These are phyloP conservation scores for Saccharomycopsis sp. DNA, from an alignment of 805 yeast species.

Conservation along the genomic window DNA sequence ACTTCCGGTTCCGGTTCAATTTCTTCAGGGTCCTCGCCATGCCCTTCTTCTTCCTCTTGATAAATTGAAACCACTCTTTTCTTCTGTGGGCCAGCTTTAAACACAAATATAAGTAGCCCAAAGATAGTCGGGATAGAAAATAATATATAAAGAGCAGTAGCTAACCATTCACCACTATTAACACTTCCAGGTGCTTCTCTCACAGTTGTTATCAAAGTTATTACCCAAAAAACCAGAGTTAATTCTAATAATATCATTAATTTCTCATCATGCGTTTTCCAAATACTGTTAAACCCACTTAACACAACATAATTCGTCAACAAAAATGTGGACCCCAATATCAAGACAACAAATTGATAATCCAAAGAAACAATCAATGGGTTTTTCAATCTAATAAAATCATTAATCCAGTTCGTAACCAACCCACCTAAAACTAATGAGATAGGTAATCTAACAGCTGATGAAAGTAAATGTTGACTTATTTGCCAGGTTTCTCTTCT, in stretches of 20 bases:
- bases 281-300: conserved; percentile 34
- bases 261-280: conserved; percentile 46
- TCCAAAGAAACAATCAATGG: conserved; percentile 47
- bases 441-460: conserved; percentile 51
- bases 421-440: conserved; percentile 42
- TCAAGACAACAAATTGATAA: conserved; percentile 42
- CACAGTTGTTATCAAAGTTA: conserved; percentile 41
- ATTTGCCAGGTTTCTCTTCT: conserved; percentile 44
- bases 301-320: conserved; percentile 51
- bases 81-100: conserved; percentile 22
- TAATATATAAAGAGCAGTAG: conserved; percentile 32
- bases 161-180: conserved; percentile 40
- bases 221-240: conserved; percentile 46
- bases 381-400: conserved; percentile 37
- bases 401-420: conserved; percentile 31
- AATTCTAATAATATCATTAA: conserved; percentile 42
- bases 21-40: conserved; percentile 12
- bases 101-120: conserved; percentile 39
- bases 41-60: conserved; percentile 12
- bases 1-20: conserved; percentile 15
- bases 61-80: not conserved
- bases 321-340: conserved; percentile 41
- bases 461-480: conserved; percentile 31
- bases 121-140: conserved; percentile 33
- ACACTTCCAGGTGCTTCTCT: conserved; percentile 39